Base-by-base conservation (phyloP, 2,329 filamentous ascomycete genomes). In the Diaporthe sp. region DNA sequence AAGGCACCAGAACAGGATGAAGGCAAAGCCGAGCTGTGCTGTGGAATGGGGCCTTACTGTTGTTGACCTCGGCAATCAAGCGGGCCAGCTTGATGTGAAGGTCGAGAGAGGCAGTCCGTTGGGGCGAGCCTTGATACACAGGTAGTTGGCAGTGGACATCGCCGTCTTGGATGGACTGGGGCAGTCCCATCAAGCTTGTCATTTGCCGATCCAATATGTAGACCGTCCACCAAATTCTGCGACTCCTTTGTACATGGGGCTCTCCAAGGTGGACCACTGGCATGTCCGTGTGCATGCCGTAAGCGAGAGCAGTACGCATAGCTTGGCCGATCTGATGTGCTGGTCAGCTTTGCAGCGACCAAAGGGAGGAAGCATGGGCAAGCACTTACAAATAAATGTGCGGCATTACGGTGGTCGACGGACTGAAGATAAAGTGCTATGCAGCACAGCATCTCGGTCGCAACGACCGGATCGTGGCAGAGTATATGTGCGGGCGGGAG, bases 211-310 rank as follows among this genome's bases (percentile, higher is more conserved):
- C 88, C 1, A 90, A 80, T 1, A 90, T 83, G 55, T 89, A 89
- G 0, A 89, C 83, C 0, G 89, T 90, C 88, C 88, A 90, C 88
- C 88, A 90, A 13, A 88, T 83, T 46, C 85, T 85, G 1, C 87
- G 86, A 70, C 85, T 87, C 69, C 89, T 80, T 75, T 89, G 84
- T 0, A 88, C 85, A 1, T 84, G 78, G 0, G 78, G 75, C 1
- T 85, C 83, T 0, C 85, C 85, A 0, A 89, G 77, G 31, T 86
- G 82, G 2, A 83, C 80, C 0, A 82, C 81, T 0, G 84, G 85
- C 87, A 90, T 88, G 39, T 89, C 83, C 0, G 87, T 89, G 74
- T 90, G 88, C 85, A 90, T 87, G 1, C 88, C 88, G 69, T 89
- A 82, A 0, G 82, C 84, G 15, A 89, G 78, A 0, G 88, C 87